phyloP scores from a whole-genome alignment of 2,329 filamentous ascomycete species.

The Xylaria sp. region DNA sequence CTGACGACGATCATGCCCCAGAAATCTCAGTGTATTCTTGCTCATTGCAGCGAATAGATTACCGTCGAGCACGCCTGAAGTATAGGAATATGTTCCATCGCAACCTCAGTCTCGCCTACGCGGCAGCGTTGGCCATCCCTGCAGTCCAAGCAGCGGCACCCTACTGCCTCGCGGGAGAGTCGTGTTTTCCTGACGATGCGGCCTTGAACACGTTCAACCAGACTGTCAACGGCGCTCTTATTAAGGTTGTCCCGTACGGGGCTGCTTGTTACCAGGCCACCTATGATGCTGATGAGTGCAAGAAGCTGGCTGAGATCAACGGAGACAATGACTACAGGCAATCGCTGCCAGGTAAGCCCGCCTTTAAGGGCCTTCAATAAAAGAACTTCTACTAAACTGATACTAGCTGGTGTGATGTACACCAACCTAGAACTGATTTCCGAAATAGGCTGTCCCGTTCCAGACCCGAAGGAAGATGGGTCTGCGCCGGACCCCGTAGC shows the following conservation, averaged over 20 bases:
- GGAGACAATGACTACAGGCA: neutral
- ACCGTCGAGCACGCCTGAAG: neutral
- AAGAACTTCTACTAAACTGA: neutral
- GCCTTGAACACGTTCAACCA: neutral
- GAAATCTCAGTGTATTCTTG: neutral
- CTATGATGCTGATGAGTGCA: neutral
- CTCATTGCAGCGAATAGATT: neutral
- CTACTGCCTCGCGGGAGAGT: neutral
- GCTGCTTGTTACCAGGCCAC: neutral
- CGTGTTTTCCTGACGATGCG: neutral
- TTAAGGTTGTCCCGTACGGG: neutral
- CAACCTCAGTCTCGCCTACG: neutral
- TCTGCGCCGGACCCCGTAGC: neutral
- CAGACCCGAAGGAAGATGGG: neutral
- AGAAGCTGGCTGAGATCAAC: neutral
- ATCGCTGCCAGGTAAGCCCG: neutral
- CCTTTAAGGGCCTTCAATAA: neutral
- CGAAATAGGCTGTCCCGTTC: neutral
- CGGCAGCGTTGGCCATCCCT: neutral
- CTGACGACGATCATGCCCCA: neutral
- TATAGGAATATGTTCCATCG: neutral
- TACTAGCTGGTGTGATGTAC: neutral
- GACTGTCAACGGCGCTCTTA: neutral
- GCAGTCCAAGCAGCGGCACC: neutral
- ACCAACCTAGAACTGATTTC: neutral